A percentile compares a stretch with the other conserved stretches of the same genome.
These are phyloP conservation scores for Lasiodiplodia theobromae DNA, from an alignment of 2,329 filamentous ascomycete genomes.

Conservation along the genomic window DNA sequence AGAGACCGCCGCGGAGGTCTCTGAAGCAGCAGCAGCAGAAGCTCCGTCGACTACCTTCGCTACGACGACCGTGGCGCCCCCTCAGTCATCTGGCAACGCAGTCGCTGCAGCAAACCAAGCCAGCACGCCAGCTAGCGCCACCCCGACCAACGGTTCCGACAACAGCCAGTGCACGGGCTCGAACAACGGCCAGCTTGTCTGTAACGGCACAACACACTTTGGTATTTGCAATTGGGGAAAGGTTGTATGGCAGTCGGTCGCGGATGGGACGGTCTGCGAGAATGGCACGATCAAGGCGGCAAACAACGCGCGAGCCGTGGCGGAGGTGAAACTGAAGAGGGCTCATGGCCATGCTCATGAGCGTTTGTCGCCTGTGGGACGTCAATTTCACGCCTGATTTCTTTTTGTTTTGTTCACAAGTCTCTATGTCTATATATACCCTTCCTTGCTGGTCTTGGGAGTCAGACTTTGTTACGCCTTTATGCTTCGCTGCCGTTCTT, in stretches of 20 bases:
- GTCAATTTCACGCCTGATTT: not conserved
- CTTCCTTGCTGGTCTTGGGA: no score
- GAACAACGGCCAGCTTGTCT: not conserved
- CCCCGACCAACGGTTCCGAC: no score
- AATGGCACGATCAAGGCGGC: conserved; percentile 46
- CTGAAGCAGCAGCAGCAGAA: not conserved
- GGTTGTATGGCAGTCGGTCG: conserved; percentile 45
- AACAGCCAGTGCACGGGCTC: not conserved
- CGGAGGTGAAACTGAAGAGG: not conserved
- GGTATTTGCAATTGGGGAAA: conserved; percentile 53
- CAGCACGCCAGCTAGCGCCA: no score
- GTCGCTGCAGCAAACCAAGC: not conserved
- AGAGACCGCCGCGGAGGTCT: not conserved
- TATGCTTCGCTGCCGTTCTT: no score
- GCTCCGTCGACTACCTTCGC: not conserved
- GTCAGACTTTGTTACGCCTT: no score
- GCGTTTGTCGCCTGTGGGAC: not conserved
- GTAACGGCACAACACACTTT: conserved; percentile 48
- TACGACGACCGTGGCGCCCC: not conserved
- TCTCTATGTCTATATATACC: no score
- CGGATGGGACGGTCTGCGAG: conserved; percentile 53
- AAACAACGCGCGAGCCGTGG: not conserved
- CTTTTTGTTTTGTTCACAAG: not conserved
- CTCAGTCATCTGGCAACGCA: not conserved
- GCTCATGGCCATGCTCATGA: not conserved